Evolutionary conservation across 345 rosid species (phyloP).

Genomic region (Chamaenerion angustifolium): DNA sequence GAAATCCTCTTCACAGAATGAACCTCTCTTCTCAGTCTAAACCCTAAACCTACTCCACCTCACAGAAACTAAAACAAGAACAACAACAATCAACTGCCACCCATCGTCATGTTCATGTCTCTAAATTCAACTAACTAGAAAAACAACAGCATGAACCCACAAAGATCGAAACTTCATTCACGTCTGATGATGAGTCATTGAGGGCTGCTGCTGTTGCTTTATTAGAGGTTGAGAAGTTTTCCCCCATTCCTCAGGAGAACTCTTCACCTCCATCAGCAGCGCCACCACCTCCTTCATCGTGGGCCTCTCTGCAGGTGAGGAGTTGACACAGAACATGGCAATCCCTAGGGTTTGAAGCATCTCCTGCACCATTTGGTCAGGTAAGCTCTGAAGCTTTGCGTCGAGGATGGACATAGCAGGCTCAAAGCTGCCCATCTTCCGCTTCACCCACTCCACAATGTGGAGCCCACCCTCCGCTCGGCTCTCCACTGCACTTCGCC

Average conservation of each 20-base stretch:
- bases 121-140: no score
- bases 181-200: no score
- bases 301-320: slow-evolving; percentile 73
- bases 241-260: slow-evolving; percentile 81
- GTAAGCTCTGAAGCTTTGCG: slow-evolving; percentile 61
- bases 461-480: slow-evolving; percentile 66
- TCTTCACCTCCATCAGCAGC: slow-evolving; percentile 76
- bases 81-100: no score
- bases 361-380: slow-evolving; percentile 86
- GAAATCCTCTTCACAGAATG: no score
- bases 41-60: no score
- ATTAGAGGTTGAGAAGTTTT: slow-evolving; percentile 18
- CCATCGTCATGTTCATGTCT: no score
- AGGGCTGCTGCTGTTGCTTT: no score
- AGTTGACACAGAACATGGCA: slow-evolving; percentile 91
- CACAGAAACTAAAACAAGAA: no score
- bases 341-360: slow-evolving; percentile 92
- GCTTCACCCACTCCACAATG: slow-evolving; percentile 97
- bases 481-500: slow-evolving; percentile 65
- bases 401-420: slow-evolving; percentile 67
- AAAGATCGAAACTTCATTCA: no score
- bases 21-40: no score
- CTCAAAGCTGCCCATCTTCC: slow-evolving; percentile 94
- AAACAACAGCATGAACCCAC: no score
- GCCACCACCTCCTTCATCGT: slow-evolving; percentile 97